Evolutionary conservation across 306 rosid species (phyloP).

Genomic region (Echinosophora koreensis): DNA sequence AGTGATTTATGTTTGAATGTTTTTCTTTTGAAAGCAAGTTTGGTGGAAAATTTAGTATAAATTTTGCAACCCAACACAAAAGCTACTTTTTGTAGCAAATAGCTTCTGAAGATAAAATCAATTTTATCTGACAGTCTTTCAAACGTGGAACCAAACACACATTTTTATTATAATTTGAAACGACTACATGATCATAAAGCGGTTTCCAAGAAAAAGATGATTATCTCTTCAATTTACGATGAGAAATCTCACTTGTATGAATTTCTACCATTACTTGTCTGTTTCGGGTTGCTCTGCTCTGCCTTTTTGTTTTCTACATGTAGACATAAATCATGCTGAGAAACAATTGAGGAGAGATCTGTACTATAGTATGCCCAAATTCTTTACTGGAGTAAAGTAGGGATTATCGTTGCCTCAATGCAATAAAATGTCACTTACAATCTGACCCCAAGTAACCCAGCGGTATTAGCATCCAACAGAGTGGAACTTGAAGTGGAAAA

Average conservation of each 20-base stretch:
- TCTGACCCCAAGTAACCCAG: not conserved
- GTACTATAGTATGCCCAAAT: not conserved
- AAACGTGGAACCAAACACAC: too few species aligned
- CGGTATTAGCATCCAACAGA: not conserved
- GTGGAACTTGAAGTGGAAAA: not conserved
- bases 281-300: constrained; percentile 1
- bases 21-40: too few species aligned
- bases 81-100: too few species aligned
- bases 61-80: too few species aligned
- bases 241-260: not conserved
- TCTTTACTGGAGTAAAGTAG: not conserved
- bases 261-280: not conserved
- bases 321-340: not conserved
- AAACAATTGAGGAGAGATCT: not conserved
- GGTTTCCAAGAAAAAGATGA: not conserved
- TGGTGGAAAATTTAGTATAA: too few species aligned
- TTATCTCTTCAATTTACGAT: not conserved
- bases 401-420: not conserved
- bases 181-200: not conserved
- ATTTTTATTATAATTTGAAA: not conserved
- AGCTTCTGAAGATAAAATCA: too few species aligned
- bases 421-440: not conserved
- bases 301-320: not conserved
- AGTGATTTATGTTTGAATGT: too few species aligned
- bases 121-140: too few species aligned